Evolutionary conservation across 208 protist genomes (phyloP).

Genomic region (Crithidia acanthocephali): DNA sequence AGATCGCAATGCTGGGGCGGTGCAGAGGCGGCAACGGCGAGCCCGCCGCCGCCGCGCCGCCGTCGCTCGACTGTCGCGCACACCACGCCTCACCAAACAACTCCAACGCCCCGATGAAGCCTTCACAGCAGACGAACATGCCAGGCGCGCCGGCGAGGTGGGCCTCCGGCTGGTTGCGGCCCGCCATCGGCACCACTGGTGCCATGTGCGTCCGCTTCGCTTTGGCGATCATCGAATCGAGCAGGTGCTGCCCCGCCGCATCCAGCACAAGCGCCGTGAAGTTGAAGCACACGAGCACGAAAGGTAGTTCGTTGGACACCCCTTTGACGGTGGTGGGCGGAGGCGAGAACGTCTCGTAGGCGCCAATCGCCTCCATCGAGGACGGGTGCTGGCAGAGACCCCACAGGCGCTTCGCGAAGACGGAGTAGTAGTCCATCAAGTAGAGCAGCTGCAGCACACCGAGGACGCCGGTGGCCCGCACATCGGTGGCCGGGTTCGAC

Average conservation of each 20-base stretch:
- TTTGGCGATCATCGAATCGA: conserved; percentile 27
- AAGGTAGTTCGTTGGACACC: conserved; percentile 58
- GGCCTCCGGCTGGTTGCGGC: not conserved
- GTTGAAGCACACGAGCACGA: conserved; percentile 81
- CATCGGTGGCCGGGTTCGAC: conserved; percentile 76
- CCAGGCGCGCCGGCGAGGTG: conserved; percentile 19
- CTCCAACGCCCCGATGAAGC: conserved; percentile 26
- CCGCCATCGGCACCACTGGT: conserved; percentile 4
- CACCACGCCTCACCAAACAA: conserved; percentile 36
- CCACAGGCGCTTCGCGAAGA: conserved; percentile 57
- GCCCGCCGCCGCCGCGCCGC: not conserved
- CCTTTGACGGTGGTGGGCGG: not conserved
- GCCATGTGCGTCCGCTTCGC: conserved; percentile 1
- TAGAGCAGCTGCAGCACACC: conserved; percentile 76
- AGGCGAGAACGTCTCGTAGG: not conserved
- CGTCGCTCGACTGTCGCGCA: not conserved
- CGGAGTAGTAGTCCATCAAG: conserved; percentile 71
- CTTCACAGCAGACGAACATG: conserved; percentile 34
- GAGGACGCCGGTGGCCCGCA: conserved; percentile 74
- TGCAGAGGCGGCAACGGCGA: not conserved
- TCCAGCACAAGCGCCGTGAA: conserved; percentile 69
- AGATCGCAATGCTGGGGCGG: conserved; percentile 34
- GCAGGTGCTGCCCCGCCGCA: conserved; percentile 32
- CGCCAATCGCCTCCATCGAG: not conserved
- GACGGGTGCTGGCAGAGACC: conserved; percentile 43